Conservation (phyloP, 345 rosid species). For the Euclidium syriacum region DNA sequence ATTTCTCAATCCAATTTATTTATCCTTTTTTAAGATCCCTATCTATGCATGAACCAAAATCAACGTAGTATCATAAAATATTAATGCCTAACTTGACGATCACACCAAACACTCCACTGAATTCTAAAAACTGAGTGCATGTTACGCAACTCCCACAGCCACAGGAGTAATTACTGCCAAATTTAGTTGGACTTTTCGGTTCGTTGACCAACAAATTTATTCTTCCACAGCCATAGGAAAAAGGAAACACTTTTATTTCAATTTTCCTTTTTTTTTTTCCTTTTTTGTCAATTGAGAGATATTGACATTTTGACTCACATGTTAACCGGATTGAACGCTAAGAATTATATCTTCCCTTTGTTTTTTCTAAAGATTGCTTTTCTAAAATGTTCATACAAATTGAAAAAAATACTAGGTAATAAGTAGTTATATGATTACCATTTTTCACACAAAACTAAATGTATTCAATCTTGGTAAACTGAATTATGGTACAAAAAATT, state of each 20-base stretch:
- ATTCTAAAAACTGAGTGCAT: neutral
- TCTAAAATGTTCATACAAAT: too few species aligned
- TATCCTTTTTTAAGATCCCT: neutral
- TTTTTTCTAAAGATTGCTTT: neutral
- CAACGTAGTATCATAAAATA: neutral
- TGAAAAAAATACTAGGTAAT: too few species aligned
- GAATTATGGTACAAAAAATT: too few species aligned
- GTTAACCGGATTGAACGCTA: neutral
- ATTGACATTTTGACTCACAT: neutral
- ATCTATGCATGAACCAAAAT: neutral
- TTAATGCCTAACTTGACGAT: constrained; percentile 9
- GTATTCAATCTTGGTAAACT: too few species aligned
- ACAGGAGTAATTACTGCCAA: neutral
- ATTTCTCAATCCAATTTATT: neutral
- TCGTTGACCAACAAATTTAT: too few species aligned
- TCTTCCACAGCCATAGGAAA: too few species aligned
- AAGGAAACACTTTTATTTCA: too few species aligned
- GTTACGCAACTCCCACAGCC: neutral
- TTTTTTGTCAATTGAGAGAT: neutral
- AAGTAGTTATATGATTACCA: too few species aligned
- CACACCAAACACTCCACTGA: constrained; percentile 6
- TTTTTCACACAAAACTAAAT: too few species aligned
- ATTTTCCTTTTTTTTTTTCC: too few species aligned
- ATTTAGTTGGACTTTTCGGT: constrained; percentile 2
- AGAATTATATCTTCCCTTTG: too few species aligned